Evolutionary conservation across 257 asterid genomes (phyloP).

Genomic region (Ophiorrhiza pumila): DNA sequence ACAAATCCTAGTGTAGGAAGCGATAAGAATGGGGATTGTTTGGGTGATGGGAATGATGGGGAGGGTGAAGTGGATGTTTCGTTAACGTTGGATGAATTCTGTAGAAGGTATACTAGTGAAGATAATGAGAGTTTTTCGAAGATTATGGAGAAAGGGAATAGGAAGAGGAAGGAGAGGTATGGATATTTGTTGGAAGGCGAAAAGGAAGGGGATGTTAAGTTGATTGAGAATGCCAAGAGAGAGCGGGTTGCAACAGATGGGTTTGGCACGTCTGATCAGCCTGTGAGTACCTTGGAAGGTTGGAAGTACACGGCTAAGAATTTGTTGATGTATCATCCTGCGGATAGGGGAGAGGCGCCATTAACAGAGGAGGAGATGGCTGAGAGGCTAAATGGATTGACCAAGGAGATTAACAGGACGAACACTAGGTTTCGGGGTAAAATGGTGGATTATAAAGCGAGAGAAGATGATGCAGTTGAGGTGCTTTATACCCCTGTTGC

Average conservation of each 20-base stretch:
- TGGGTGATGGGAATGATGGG: slow-evolving; percentile 25
- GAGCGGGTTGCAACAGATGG: slow-evolving; percentile 67
- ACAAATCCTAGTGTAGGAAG: background rate
- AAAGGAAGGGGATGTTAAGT: slow-evolving; percentile 28
- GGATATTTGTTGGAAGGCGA: slow-evolving; percentile 66
- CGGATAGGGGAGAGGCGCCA: slow-evolving; percentile 79
- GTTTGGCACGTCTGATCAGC: slow-evolving; percentile 90
- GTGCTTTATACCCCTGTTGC: slow-evolving; percentile 69
- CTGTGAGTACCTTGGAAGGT: slow-evolving; percentile 63
- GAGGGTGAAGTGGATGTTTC: slow-evolving; percentile 44
- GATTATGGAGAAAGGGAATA: slow-evolving; percentile 64
- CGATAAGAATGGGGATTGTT: background rate
- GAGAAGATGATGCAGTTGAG: slow-evolving; percentile 54
- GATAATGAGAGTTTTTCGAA: slow-evolving; percentile 81
- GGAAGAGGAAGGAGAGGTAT: slow-evolving; percentile 75
- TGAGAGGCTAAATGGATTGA: slow-evolving; percentile 65
- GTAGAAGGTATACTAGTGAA: slow-evolving; percentile 87
- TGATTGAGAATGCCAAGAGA: slow-evolving; percentile 60
- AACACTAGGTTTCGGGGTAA: slow-evolving; percentile 79
- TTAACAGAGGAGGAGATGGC: slow-evolving; percentile 75
- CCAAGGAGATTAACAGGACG: slow-evolving; percentile 66
- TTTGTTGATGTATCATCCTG: slow-evolving; percentile 86
- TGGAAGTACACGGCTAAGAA: slow-evolving; percentile 88
- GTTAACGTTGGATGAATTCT: slow-evolving; percentile 65
- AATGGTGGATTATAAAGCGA: slow-evolving; percentile 40